phyloP scores from a whole-genome alignment of 2,329 filamentous ascomycete genomes.

The Salinomyces thailandicus region DNA sequence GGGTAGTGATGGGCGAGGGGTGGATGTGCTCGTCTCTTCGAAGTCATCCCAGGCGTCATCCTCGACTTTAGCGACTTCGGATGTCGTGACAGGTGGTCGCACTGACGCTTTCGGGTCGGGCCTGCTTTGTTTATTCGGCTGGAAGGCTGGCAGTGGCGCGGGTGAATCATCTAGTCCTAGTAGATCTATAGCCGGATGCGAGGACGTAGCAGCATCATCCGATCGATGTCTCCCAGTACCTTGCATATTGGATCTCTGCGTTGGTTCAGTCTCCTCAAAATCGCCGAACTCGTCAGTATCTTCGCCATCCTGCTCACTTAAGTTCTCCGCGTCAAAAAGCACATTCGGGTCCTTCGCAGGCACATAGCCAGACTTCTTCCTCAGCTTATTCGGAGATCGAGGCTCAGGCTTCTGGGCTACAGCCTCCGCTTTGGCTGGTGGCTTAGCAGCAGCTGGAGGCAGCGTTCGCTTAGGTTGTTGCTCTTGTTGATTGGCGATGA shows the following conservation, averaged over 20 bases:
- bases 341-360: constrained; percentile 12
- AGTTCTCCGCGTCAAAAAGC: constrained; percentile 25
- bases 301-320: constrained; percentile 16
- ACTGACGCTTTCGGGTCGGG: background rate
- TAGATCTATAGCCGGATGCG: constrained; percentile 18
- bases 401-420: background rate
- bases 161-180: constrained; percentile 23
- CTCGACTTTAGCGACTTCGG: constrained; percentile 4
- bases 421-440: background rate
- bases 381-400: constrained; percentile 13
- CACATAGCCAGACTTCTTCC: constrained; percentile 16
- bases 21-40: constrained; percentile 11
- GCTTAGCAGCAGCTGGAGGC: background rate
- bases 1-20: background rate
- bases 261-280: constrained; percentile 17
- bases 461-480: constrained; percentile 6
- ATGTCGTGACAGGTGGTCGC: too few species aligned
- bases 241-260: background rate
- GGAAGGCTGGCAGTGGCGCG: background rate
- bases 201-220: background rate
- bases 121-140: background rate
- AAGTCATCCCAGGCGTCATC: constrained; percentile 39
- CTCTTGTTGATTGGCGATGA: constrained; percentile 20
- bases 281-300: constrained; percentile 28
- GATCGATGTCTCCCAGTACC: background rate